These are phyloP conservation scores for Rhodofomes roseus DNA, from an alignment of 1,284 basidiomycete genomes.

Conservation along the genomic window DNA sequence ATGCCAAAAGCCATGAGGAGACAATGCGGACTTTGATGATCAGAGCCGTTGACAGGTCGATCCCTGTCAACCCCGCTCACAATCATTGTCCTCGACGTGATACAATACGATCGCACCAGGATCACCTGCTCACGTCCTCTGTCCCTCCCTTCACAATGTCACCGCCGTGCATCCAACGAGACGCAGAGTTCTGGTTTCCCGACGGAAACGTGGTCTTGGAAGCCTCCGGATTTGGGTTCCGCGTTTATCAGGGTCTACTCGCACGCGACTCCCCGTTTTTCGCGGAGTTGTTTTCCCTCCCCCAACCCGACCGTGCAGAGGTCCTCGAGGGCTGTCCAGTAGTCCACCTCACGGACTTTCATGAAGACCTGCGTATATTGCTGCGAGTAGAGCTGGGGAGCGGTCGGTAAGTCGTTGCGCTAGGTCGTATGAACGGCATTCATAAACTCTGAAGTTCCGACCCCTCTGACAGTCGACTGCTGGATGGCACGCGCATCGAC, in stretches of 20 bases:
- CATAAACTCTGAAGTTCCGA: not conserved
- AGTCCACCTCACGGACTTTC: conserved; percentile 2
- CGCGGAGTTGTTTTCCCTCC: conserved; percentile 51
- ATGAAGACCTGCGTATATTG: not conserved
- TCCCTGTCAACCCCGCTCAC: not conserved
- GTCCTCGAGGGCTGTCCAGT: conserved; percentile 2
- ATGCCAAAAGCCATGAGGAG: too few relatives aligned
- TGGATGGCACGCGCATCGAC: not conserved
- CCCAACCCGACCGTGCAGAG: conserved; percentile 23
- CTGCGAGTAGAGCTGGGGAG: not conserved
- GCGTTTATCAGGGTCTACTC: conserved; percentile 60
- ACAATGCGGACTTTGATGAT: too few relatives aligned
- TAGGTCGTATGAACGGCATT: not conserved
- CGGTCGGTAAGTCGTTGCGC: not conserved
- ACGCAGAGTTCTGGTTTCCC: conserved; percentile 53
- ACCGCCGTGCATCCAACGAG: not conserved
- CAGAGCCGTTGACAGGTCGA: not conserved
- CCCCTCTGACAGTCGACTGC: not conserved
- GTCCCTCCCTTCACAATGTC: not conserved
- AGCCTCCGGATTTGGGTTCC: conserved; percentile 52
- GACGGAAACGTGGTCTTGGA: conserved; percentile 63
- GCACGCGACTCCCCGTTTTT: conserved; percentile 64
- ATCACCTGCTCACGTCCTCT: not conserved
- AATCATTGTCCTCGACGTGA: not conserved
- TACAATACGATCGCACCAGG: too few relatives aligned